Evolutionary conservation across 2,329 filamentous ascomycete genomes (phyloP).

Genomic region (Sporothrix inflata): DNA sequence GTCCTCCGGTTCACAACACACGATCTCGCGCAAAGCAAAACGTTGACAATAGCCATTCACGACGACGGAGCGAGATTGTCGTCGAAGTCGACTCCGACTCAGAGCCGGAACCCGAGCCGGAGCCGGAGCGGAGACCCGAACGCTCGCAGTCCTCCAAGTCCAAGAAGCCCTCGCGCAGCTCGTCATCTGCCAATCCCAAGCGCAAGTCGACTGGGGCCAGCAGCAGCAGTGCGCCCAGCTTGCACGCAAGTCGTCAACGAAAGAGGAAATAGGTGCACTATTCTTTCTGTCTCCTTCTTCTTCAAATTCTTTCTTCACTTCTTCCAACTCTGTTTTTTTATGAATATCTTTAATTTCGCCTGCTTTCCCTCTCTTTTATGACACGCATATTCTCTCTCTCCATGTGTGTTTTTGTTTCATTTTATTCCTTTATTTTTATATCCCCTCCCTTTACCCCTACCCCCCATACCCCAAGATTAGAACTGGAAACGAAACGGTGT

Average conservation of each 20-base stretch:
- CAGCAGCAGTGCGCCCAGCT: background rate
- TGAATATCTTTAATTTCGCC: conserved; percentile 21
- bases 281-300: background rate
- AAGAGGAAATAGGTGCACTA: conserved; percentile 27
- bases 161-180: conserved; percentile 30
- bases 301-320: conserved; percentile 4
- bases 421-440: conserved; percentile 19
- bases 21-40: conserved; percentile 31
- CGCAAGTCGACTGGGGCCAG: conserved; percentile 27
- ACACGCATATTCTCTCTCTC: background rate
- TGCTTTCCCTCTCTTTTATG: background rate
- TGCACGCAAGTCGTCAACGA: conserved; percentile 29
- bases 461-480: conserved; percentile 27
- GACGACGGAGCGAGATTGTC: conserved; percentile 44
- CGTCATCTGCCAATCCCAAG: conserved; percentile 28
- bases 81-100: conserved; percentile 42
- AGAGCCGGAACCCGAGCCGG: conserved; percentile 24
- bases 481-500: conserved; percentile 28
- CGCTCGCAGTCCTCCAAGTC: conserved; percentile 34
- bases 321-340: conserved; percentile 2
- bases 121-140: conserved; percentile 32
- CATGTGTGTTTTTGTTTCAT: background rate
- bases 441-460: background rate
- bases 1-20: conserved; percentile 31
- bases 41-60: background rate